Evolutionary conservation across 352 stramenopile genomes (phyloP).

Genomic region (Thraustochytrium sp.): DNA sequence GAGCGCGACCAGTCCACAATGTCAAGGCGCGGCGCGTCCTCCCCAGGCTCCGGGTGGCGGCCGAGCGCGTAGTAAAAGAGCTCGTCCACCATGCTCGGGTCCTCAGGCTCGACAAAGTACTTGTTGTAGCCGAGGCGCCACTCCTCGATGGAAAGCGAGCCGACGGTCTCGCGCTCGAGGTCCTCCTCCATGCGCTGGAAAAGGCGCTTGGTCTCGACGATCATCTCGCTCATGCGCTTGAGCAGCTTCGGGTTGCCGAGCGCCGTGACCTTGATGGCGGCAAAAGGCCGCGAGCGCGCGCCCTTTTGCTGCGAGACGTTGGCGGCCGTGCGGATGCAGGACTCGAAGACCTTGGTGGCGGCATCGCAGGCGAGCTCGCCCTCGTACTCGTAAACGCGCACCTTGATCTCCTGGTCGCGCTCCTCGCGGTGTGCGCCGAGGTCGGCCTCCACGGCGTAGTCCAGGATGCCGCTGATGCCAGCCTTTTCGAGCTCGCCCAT

Average conservation of each 20-base stretch:
- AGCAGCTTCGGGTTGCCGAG: conserved; percentile 90
- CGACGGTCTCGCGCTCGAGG: background rate
- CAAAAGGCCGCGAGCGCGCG: conserved; percentile 68
- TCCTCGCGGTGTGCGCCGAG: conserved; percentile 58
- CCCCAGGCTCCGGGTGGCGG: conserved; percentile 53
- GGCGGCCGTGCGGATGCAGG: conserved; percentile 57
- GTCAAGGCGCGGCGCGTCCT: conserved; percentile 64
- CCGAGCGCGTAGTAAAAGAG: conserved; percentile 50
- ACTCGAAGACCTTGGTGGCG: conserved; percentile 54
- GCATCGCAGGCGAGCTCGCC: conserved; percentile 81
- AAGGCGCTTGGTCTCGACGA: background rate
- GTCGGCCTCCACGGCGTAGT: conserved; percentile 92
- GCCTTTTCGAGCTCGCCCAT: conserved; percentile 66
- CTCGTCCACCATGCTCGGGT: conserved; percentile 41
- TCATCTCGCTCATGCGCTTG: conserved; percentile 77
- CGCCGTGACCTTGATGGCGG: conserved; percentile 93
- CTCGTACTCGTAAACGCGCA: conserved; percentile 91
- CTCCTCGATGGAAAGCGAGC: conserved; percentile 32
- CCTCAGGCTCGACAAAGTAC: conserved; percentile 8
- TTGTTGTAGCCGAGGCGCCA: conserved; percentile 31
- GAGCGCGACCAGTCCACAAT: conserved; percentile 90
- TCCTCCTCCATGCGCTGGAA: conserved; percentile 14
- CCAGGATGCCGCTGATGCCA: conserved; percentile 88
- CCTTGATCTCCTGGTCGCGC: conserved; percentile 46
- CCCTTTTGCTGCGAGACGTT: conserved; percentile 55